Percentiles rank a stretch among this genome's conserved stretches.
These are phyloP conservation scores for Plasmodium gaboni DNA, from an alignment of 169 alveolate species.

Conservation along the genomic window DNA sequence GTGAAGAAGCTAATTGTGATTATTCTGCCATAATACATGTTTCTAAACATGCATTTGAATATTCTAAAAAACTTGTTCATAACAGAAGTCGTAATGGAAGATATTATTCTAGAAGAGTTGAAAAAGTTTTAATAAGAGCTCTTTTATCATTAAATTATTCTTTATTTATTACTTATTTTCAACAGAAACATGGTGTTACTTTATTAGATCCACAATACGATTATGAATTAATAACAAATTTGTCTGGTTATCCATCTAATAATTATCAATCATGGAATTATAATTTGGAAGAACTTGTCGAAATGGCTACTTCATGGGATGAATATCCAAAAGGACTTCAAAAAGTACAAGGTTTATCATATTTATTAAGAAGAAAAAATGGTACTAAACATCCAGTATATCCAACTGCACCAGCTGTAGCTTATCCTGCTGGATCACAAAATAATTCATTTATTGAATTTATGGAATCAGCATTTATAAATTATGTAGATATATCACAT, in stretches of 20 bases:
- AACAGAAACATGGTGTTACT: conserved; percentile 80
- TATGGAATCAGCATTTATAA: conserved; percentile 86
- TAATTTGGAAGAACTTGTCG: conserved; percentile 86
- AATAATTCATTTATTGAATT: conserved; percentile 82
- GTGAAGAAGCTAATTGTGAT: conserved; percentile 25
- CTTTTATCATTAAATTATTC: conserved; percentile 74
- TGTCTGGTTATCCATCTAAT: conserved; percentile 78
- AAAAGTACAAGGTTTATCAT: conserved; percentile 82
- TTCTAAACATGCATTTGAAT: conserved; percentile 82
- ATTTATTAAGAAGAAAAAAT: conserved; percentile 80
- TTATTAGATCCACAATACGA: conserved; percentile 79
- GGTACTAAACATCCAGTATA: conserved; percentile 85
- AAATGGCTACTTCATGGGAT: conserved; percentile 86
- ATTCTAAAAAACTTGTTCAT: conserved; percentile 76
- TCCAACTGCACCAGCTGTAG: conserved; percentile 89
- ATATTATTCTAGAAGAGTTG: conserved; percentile 83
- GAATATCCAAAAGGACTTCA: conserved; percentile 87
- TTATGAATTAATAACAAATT: conserved; percentile 3
- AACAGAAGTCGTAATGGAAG: conserved; percentile 78
- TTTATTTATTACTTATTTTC: conserved; percentile 68
- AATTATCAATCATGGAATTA: conserved; percentile 86
- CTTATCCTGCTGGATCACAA: conserved; percentile 85
- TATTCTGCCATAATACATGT: conserved; percentile 82
- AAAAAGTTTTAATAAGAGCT: conserved; percentile 84
- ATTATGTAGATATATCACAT: conserved; percentile 81